Evolutionary conservation across 352 stramenopile species (phyloP), one percentile per base, ranked within the genome.

Genomic region (Phytophthora syringae): DNA sequence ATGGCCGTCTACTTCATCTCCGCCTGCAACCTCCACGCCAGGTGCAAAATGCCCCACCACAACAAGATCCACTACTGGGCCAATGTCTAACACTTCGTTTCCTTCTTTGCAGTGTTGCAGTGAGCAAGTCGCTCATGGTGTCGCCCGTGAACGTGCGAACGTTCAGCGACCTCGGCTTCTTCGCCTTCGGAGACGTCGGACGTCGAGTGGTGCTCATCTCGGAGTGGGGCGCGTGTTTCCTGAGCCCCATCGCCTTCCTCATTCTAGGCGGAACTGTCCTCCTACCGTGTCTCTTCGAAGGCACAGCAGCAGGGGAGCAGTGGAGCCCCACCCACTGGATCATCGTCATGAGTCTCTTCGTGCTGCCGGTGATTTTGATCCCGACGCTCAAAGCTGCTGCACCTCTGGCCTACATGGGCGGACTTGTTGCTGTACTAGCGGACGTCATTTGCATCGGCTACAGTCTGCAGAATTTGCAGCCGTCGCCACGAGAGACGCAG

Each of bases 1-100:
- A 70, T 90, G 42, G 73, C 72, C 30, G 72, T 93, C 50, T 91
- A 91, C 45, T 89, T 93, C 67, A 72, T 90, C 48, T 90, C 84
- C n/a, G 79, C 80, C 24, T 89, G 84, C 70, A 92, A 92, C 37
- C 79, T 90, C 22, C 84, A 90, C 59, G 77, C 83, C 15, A 87
- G 78, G 78, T 2, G 27, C 27, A 10, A 32, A n/a, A n/a, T n/a
- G n/a, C n/a, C n/a, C n/a, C n/a, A n/a, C n/a, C n/a, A 32, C 27
- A 32, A 32, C 9, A 32, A 5, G 9, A 32, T 32, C 5, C 27
- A 32, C 9, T 32, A 9, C 27, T 32, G n/a, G n/a, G n/a, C n/a
- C n/a, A n/a, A 32, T 32, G 9, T 32, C 27, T 32, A n/a, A 32
- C 27, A 32, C 27, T 32, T 32, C n/a, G n/a, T 32, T 32, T 9